Base-by-base conservation (phyloP, 2,329 filamentous ascomycete genomes). In the Penicillium polonicum region DNA sequence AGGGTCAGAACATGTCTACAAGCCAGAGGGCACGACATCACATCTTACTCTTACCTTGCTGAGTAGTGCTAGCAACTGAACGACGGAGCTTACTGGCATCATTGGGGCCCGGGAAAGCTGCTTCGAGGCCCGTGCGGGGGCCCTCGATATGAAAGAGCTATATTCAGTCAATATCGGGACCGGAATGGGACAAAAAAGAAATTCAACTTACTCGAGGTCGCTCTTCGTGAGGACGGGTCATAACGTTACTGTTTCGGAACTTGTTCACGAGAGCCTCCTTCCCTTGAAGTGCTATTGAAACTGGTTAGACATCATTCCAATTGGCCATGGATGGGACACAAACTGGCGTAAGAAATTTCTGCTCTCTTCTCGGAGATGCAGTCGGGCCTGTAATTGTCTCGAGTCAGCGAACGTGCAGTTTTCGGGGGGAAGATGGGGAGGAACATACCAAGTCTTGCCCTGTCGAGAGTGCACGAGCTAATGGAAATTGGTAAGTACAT, bases 171-270 rank as follows among this genome's bases (percentile, higher is more conserved):
- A 42, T 56, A 54, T 29, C 8, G 50, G 42, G 19, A 57, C 8
- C 51, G 4, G 17, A 23, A 21, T 48, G 23, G 42, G 19, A 31
- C 3, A 39, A 27, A 43, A 53, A 58, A 36, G n/a, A 38, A 27
- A 29, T 5, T 19, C 6, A 8, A 59, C 71, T 65, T 73, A 92
- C 89, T 82, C 95, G 95, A 0, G 94, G 94, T 0, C 91, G 87
- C 68, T 91, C 96, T 52, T 88, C 86, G 0, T 85, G 81, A 12
- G 87, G 84, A 75, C 97, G 92, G 0, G 93, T 81, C 91, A 97
- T 97, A 31, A 99, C 92, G 0, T 91, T 93, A 39, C 91, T 96
- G 78, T 99, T 99, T 36, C 94, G 88, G 70, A 99, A 99, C 72
- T 97, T 97, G 73, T 95, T 90, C 7, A 97, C 85, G 0, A 97